Base-by-base conservation (phyloP, 371 early-diverging fungal species). In the Haplosporangium sp. region DNA sequence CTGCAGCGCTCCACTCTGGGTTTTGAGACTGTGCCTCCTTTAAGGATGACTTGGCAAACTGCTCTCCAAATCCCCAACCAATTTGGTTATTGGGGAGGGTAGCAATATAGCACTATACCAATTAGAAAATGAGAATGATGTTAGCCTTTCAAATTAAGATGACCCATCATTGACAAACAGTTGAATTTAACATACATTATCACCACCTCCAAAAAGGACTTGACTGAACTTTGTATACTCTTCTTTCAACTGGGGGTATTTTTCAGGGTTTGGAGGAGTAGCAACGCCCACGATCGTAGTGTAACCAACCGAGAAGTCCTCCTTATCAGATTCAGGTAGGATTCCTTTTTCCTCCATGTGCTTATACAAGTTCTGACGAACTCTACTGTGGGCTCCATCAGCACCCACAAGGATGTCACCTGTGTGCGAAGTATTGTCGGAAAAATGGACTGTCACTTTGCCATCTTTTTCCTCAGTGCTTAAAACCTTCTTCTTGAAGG, bases 1-100 rank as follows among this genome's bases (percentile, higher is more conserved):
- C 59, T 52, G 69, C 63, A 1, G 75, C 67, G 15, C 75, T 67
- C 75, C 75, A 75, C n/a, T 75, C 75, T 34, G 75, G 61, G 44
- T 65, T 69, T 2, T 55, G 57, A 48, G 66, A 75, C 35, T 39
- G 39, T 5, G 61, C 40, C 10, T 55, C 34, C 39, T 39, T 37
- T 44, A 50, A 48, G 35, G 39, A 34, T 1, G 53, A 17, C 9
- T 50, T 37, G 2, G 52, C 17, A 19, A 69, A 27, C 17, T 74
- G 74, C 3, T 17, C 17, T 3, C 58, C 57, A 45, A 68, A 40
- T 17, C 40, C 27, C 74, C 74, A 74, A 42, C 69, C 56, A 17
- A 74, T 42, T 15, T 61, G 64, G 15, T 69, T 65, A 19, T 60
- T 67, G 0, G 74, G 65, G 17, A 69, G 56, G 34, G 39, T 64